Base-by-base conservation (phyloP, 2,329 filamentous ascomycete genomes). In the Penicillium sp. region DNA sequence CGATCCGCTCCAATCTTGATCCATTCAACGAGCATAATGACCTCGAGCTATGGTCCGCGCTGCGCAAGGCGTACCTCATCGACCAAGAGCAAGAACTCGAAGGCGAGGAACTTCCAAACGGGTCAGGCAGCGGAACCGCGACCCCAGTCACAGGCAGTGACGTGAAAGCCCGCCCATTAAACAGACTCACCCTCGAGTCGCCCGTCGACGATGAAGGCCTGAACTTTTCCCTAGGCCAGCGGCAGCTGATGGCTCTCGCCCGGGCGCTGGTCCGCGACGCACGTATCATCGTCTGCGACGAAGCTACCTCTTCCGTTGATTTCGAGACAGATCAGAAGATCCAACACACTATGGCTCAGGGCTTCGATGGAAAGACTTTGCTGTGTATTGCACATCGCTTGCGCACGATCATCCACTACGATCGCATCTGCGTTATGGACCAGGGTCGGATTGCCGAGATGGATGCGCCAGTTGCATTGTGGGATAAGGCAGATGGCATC, bases 241-340 rank as follows among this genome's bases (percentile, higher is more conserved):
- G 93, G 3, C 93, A 97, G 69, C 80, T 97, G 43, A 95, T 97
- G 86, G 93, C 93, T 1, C 77, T 98, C 1, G 90, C 90, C 0
- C 83, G 93, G 1, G 93, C 93, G 0, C 80, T 98, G 2, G 91
- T 97, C 4, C 83, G 91, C 33, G 82, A 84, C 38, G 86, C 84
- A 0, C 88, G 86, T 60, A 96, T 97, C 70, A 96, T 97, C 60
- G 84, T 98, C 43, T 96, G 91, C 69, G 93, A 98, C 73, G 93
- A 98, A 70, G 93, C 93, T 1, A 98, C 93, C 0, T 88, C 84
- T 1, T 87, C 82, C 0, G 90, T 97, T 7, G 91, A 97, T 68
- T 93, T 96, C 76, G 91, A 96, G 65, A 97, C 91, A 3, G 93
- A 98, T 65, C 85, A 88, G 69, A 94, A 93, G 77, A 95, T 97